Percentiles rank a stretch among this genome's conserved stretches.
phyloP scores from a whole-genome alignment of 2,329 filamentous ascomycete genomes.

The Colletotrichum tabaci region DNA sequence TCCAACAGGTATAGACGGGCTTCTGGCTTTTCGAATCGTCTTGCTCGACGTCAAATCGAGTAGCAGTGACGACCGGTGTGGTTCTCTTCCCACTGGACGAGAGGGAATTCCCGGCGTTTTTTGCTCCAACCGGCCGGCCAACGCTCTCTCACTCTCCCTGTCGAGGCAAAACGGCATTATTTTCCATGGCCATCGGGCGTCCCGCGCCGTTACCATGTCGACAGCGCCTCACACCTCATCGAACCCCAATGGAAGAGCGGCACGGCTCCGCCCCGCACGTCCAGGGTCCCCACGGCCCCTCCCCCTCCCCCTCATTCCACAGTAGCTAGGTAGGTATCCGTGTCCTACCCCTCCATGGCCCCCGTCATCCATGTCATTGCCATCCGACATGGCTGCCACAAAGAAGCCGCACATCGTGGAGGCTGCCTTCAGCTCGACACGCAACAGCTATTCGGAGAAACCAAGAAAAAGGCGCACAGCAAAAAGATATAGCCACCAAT shows the following conservation, averaged over 20 bases:
- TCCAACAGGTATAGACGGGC: neutral
- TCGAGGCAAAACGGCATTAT: conserved; percentile 27
- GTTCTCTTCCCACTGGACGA: neutral
- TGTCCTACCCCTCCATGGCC: conserved; percentile 23
- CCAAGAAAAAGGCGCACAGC: neutral
- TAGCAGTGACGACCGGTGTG: no score
- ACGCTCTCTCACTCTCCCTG: neutral
- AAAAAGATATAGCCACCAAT: neutral
- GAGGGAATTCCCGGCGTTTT: conserved; percentile 30
- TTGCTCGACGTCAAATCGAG: neutral
- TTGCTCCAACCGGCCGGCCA: conserved; percentile 24
- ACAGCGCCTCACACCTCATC: neutral
- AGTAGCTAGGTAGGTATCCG: neutral
- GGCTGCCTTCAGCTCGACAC: neutral
- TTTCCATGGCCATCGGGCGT: conserved; percentile 17
- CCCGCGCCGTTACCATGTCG: neutral
- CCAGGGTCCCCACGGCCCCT: conserved; percentile 28
- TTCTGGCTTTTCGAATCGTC: neutral
- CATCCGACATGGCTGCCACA: conserved; percentile 6
- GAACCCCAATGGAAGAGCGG: conserved; percentile 13
- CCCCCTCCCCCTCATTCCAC: conserved; percentile 31
- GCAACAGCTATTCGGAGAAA: neutral
- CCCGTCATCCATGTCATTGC: neutral
- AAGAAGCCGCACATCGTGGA: neutral
- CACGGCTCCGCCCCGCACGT: conserved; percentile 17